A percentile compares a stretch with the other conserved stretches of the same genome.
These are phyloP conservation scores for Phyllosticta citriasiana DNA, from an alignment of 2,329 filamentous ascomycete species.

Conservation along the genomic window DNA sequence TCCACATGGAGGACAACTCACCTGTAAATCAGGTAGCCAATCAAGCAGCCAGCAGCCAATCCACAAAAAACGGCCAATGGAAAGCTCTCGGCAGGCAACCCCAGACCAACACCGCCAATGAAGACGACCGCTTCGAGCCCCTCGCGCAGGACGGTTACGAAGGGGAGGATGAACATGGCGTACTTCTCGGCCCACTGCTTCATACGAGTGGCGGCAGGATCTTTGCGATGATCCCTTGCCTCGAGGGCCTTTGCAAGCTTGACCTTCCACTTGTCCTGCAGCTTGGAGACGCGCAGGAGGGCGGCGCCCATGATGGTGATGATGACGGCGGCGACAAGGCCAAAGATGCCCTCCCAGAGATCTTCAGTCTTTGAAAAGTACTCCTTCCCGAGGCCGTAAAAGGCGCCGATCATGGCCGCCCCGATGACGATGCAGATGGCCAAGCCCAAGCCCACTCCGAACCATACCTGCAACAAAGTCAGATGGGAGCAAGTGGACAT, in stretches of 20 bases:
- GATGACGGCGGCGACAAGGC: constrained; percentile 63
- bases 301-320: constrained; percentile 75
- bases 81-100: constrained; percentile 63
- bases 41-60: constrained; percentile 52
- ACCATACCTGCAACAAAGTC: constrained; percentile 48
- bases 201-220: constrained; percentile 36
- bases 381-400: constrained; percentile 60
- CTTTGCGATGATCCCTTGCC: constrained; percentile 35
- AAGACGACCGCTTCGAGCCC: constrained; percentile 82
- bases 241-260: constrained; percentile 67
- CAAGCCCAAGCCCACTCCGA: constrained; percentile 53
- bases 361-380: constrained; percentile 59
- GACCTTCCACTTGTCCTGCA: constrained; percentile 78
- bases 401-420: constrained; percentile 57
- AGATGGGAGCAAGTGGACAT: background rate
- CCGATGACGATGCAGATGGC: constrained; percentile 57
- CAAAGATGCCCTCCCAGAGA: constrained; percentile 74
- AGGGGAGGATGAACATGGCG: constrained; percentile 76
- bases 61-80: constrained; percentile 69
- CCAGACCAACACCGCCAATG: constrained; percentile 72
- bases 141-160: constrained; percentile 78
- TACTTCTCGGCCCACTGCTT: constrained; percentile 66
- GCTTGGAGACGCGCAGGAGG: constrained; percentile 69
- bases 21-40: constrained; percentile 73
- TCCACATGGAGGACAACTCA: constrained; percentile 32